Evolutionary conservation across 176 grass and related monocot species (phyloP).

Genomic region (Themeda triandra): DNA sequence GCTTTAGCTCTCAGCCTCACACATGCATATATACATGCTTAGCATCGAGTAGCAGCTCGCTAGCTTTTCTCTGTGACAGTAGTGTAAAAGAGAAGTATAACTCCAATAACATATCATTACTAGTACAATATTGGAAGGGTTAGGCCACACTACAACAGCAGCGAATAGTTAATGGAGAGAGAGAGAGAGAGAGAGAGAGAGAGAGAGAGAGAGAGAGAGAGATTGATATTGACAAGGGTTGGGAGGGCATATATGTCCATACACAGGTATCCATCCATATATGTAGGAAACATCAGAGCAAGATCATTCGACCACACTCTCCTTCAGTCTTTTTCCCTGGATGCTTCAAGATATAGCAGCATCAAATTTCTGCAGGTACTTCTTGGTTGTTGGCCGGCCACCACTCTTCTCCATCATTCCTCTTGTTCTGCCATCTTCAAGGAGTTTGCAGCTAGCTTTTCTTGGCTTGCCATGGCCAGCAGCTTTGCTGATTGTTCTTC

Average conservation of each 20-base stretch:
- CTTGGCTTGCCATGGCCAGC: neutral
- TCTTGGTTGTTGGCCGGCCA: neutral
- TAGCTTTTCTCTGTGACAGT: neutral
- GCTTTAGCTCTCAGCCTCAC: neutral
- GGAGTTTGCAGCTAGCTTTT: neutral
- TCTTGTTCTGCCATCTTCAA: neutral
- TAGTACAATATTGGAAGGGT: conserved; percentile 18
- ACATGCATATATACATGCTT: too few species aligned
- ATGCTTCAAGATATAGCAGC: neutral
- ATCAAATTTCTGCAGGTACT: conserved; percentile 5
- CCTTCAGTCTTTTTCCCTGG: neutral
- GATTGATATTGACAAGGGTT: neutral
- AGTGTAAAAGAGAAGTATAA: conserved; percentile 15
- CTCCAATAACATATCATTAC: neutral
- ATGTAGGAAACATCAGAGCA: neutral
- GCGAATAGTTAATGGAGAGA: neutral
- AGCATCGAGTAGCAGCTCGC: neutral
- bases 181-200: too few species aligned
- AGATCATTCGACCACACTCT: neutral
- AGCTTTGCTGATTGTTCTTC: neutral
- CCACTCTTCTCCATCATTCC: too few species aligned
- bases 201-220: too few species aligned
- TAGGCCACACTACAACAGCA: conserved; percentile 16
- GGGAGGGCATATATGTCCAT: neutral
- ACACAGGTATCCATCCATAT: neutral